Conservation (phyloP, 2,329 filamentous ascomycete species). For the Arthrocladium fulminans region DNA sequence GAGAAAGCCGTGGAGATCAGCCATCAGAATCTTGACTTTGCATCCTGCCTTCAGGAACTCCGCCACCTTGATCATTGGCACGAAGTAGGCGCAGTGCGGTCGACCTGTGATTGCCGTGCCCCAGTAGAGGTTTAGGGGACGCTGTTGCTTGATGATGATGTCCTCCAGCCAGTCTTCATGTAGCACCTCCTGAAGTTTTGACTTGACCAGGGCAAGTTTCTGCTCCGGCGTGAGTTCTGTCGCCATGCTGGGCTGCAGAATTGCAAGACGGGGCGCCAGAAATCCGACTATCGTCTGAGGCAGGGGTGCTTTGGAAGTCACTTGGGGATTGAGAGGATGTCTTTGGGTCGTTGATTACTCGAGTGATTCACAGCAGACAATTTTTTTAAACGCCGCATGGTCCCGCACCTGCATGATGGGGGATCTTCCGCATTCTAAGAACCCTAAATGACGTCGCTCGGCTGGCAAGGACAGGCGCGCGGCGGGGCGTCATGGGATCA, state of each 20-base stretch:
- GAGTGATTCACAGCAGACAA: too few species aligned
- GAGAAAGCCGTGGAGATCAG: slow-evolving; percentile 51
- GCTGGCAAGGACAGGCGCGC: too few species aligned
- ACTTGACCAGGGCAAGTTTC: slow-evolving; percentile 65
- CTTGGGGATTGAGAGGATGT: too few species aligned
- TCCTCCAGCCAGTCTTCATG: slow-evolving; percentile 51
- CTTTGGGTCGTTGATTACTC: too few species aligned
- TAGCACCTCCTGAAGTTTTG: slow-evolving; percentile 73
- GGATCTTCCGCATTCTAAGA: neutral
- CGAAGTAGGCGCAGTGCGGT: slow-evolving; percentile 83
- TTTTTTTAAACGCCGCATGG: too few species aligned
- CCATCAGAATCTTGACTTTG: slow-evolving; percentile 66
- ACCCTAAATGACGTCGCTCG: neutral
- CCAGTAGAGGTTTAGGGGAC: slow-evolving; percentile 76
- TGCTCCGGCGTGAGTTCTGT: slow-evolving; percentile 37
- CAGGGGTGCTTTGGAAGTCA: too few species aligned
- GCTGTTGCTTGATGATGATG: slow-evolving; percentile 48
- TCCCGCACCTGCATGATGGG: too few species aligned
- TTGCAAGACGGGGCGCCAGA: neutral
- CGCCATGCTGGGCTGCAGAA: slow-evolving; percentile 14
- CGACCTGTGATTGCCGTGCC: slow-evolving; percentile 77
- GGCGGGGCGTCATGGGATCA: too few species aligned
- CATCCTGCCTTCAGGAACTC: slow-evolving; percentile 79
- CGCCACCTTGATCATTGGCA: slow-evolving; percentile 80
- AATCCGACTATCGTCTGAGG: neutral